Conservation (phyloP, 495 filamentous ascomycete genomes). For the Daldinia childiae region DNA sequence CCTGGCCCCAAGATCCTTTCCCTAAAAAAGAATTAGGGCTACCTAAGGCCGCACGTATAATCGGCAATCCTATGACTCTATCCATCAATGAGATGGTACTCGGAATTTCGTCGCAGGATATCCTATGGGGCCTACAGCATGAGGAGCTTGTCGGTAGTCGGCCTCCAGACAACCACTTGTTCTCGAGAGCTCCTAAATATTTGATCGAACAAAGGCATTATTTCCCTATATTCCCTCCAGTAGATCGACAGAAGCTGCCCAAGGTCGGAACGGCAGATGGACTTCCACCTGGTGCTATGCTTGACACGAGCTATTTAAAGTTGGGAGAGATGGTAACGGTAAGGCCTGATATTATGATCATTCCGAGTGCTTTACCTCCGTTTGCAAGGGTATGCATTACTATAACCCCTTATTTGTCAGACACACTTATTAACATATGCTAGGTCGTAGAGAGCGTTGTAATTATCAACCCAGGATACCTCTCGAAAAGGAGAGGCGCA, state of each 20-base stretch:
- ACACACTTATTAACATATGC: slow-evolving; percentile 23
- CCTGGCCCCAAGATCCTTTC: slow-evolving; percentile 90
- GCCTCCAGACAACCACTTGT: slow-evolving; percentile 63
- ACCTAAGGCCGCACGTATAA: slow-evolving; percentile 75
- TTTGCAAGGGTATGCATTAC: slow-evolving; percentile 80
- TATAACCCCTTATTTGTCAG: background rate
- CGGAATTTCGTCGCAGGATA: slow-evolving; percentile 83
- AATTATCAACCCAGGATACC: slow-evolving; percentile 84
- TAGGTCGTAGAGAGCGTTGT: slow-evolving; percentile 87
- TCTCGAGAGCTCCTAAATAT: slow-evolving; percentile 74
- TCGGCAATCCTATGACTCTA: slow-evolving; percentile 89
- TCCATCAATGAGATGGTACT: slow-evolving; percentile 85
- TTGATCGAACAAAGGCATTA: slow-evolving; percentile 90
- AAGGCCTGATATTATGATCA: slow-evolving; percentile 83
- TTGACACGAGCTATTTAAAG: slow-evolving; percentile 88
- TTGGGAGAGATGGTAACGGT: slow-evolving; percentile 89
- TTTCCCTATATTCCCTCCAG: slow-evolving; percentile 86
- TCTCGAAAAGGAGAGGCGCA: slow-evolving; percentile 82
- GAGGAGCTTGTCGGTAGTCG: slow-evolving; percentile 72
- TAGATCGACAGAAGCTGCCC: slow-evolving; percentile 70
- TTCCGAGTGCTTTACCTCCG: slow-evolving; percentile 82
- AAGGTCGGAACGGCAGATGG: slow-evolving; percentile 67
- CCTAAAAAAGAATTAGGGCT: slow-evolving; percentile 73
- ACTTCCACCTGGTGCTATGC: slow-evolving; percentile 70
- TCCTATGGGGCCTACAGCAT: slow-evolving; percentile 79